These are phyloP conservation scores for Grosmannia huntii DNA, from an alignment of 2,329 filamentous ascomycete genomes.

Conservation along the genomic window DNA sequence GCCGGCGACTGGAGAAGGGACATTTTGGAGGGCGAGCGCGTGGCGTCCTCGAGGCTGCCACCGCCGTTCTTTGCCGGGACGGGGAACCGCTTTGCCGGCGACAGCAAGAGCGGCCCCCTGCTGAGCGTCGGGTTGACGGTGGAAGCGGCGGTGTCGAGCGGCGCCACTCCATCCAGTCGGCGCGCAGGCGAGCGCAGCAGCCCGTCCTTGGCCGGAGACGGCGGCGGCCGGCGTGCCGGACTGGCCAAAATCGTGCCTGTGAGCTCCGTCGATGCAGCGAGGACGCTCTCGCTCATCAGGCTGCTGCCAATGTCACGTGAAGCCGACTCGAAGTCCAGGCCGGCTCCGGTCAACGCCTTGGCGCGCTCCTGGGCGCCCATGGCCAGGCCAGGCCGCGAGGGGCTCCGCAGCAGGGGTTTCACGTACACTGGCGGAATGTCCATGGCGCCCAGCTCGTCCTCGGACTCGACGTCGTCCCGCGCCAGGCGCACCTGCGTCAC, in stretches of 20 bases:
- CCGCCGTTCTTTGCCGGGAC: slow-evolving; percentile 26
- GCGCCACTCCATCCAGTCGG: slow-evolving; percentile 29
- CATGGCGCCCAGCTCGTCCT: slow-evolving; percentile 45
- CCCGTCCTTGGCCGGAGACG: slow-evolving; percentile 39
- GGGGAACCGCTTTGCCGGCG: slow-evolving; percentile 37
- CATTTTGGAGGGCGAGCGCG: slow-evolving; percentile 28
- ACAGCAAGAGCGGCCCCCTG: slow-evolving; percentile 30
- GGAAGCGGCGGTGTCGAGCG: background rate
- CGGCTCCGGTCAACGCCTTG: background rate
- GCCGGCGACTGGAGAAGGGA: slow-evolving; percentile 35
- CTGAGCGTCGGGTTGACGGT: slow-evolving; percentile 14
- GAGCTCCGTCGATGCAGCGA: slow-evolving; percentile 20
- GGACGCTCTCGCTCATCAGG: slow-evolving; percentile 15
- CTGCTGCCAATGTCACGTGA: background rate
- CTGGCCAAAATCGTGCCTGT: slow-evolving; percentile 32
- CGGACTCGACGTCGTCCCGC: slow-evolving; percentile 33
- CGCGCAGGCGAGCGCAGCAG: slow-evolving; percentile 43
- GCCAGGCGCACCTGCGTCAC: slow-evolving; percentile 41
- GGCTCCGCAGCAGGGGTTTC: slow-evolving; percentile 41
- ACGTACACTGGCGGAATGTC: slow-evolving; percentile 31
- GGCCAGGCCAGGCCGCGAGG: slow-evolving; percentile 33
- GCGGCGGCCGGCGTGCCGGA: slow-evolving; percentile 40
- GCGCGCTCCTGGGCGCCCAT: background rate
- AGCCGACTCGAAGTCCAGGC: slow-evolving; percentile 1
- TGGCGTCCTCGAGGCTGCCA: slow-evolving; percentile 15